Base-by-base conservation (phyloP, 768 basidiomycete species). In the Terana coerulea region DNA sequence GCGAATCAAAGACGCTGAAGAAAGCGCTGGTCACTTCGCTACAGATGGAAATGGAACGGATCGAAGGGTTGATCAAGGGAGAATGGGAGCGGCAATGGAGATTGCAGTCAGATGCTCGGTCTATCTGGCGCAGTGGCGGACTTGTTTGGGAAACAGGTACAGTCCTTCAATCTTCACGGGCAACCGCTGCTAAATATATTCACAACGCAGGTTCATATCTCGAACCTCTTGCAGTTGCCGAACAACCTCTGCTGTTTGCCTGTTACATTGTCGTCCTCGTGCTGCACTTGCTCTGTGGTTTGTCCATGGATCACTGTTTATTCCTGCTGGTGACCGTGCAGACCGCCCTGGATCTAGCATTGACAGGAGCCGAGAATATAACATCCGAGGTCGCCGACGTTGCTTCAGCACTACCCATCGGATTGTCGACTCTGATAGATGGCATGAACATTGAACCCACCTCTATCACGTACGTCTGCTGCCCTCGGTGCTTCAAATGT, bases 401-500 rank as follows among this genome's bases (percentile, higher is more conserved):
- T 25, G 24, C 28, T 8, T 25, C 35, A 9, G 39, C 21, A 34
- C 22, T 60, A 0, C 55, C 55, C 5, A 9, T 21, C 1, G 53
- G 57, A 21, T 44, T 57, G 5, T n/a, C 51, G 1, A 47, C 50
- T 1, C 47, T 37, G 3, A 9, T 59, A 14, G 41, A 41, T 2
- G 0, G 22, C 1, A 39, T 59, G 10, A 37, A 40, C 14, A 29
- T 59, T 2, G 35, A 44, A 0, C 56, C 56, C 0, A 44, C 43
- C 12, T 2, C 48, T 22, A 28, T 30, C 8, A 12, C 15, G 2
- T 59, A 31, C 15, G 49, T 46, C 1, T 34, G 31, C 7, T 59
- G 59, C 31, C 50, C 55, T 7, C 7, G 5, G 1, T 59, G 59
- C 30, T 54, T 44, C 28, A 8, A 24, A 2, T 42, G 48, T 21